These are phyloP conservation scores for Irpex rosettiformis DNA, from an alignment of 1,284 basidiomycete species.

Conservation along the genomic window DNA sequence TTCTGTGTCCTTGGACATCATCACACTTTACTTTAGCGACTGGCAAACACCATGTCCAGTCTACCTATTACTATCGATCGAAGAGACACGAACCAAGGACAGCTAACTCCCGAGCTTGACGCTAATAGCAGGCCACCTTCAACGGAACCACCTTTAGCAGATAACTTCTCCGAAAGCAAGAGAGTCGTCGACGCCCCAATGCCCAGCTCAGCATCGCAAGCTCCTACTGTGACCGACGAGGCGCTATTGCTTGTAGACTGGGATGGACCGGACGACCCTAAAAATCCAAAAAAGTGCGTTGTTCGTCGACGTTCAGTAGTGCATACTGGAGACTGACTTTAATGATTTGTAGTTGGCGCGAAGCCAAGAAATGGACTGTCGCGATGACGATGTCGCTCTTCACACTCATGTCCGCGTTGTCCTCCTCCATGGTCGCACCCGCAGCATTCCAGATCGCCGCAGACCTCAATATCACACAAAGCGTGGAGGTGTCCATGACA, in stretches of 20 bases:
- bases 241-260: slow-evolving; percentile 26
- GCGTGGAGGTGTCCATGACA: slow-evolving; percentile 48
- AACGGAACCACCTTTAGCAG: not conserved
- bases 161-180: not conserved
- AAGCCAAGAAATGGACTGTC: slow-evolving; percentile 48
- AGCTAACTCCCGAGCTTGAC: not conserved
- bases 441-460: slow-evolving; percentile 47
- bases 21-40: not conserved
- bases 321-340: not conserved
- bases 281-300: slow-evolving; percentile 35
- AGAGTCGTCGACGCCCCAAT: not conserved
- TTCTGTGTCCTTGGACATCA: not conserved
- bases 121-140: not conserved
- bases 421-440: slow-evolving; percentile 68
- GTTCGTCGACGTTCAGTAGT: not conserved
- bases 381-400: slow-evolving; percentile 54
- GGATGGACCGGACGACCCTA: slow-evolving; percentile 33
- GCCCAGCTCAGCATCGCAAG: not conserved
- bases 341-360: slow-evolving; percentile 2
- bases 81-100: not conserved
- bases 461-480: slow-evolving; percentile 49
- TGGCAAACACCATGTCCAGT: not conserved
- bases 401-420: slow-evolving; percentile 57
- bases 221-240: not conserved
- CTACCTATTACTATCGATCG: not conserved